phyloP scores from a whole-genome alignment of 2,329 filamentous ascomycete genomes.

The Neopestalotiopsis sp. region DNA sequence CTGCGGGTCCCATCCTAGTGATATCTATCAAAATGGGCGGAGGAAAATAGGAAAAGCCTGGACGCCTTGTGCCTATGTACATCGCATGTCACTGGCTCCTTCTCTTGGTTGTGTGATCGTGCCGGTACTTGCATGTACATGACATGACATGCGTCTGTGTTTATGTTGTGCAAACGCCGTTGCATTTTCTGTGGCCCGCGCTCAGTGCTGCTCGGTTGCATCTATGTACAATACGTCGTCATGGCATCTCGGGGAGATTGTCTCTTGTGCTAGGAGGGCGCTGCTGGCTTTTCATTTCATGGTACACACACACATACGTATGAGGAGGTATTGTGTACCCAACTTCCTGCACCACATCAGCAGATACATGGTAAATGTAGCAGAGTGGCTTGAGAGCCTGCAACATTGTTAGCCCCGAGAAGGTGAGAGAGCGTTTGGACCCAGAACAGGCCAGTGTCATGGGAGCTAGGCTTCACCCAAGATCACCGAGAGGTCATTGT shows the following conservation, averaged over 20 bases:
- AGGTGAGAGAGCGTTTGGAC: neutral
- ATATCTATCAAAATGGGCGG: neutral
- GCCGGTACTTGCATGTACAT: conserved; percentile 16
- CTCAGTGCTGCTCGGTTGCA: conserved; percentile 7
- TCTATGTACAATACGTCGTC: conserved; percentile 25
- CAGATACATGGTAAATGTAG: neutral
- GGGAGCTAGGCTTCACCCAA: neutral
- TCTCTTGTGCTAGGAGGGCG: conserved; percentile 24
- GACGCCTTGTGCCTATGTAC: conserved; percentile 20
- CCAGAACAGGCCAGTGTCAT: neutral
- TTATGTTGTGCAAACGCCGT: conserved; percentile 35
- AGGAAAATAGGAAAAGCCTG: neutral
- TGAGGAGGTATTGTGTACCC: conserved; percentile 7
- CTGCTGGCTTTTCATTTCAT: conserved; percentile 15
- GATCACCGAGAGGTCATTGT: conserved; percentile 7
- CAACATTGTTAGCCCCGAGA: neutral
- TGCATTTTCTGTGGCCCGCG: conserved; percentile 26
- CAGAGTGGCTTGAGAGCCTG: neutral
- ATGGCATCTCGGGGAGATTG: conserved; percentile 28
- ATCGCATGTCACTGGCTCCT: conserved; percentile 10
- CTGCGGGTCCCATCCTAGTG: neutral
- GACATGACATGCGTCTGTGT: conserved; percentile 26
- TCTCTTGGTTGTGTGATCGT: conserved; percentile 10
- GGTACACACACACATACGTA: conserved; percentile 14
- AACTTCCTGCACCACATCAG: conserved; percentile 7